Evolutionary conservation across 2,329 filamentous ascomycete genomes (phyloP), one percentile per base, ranked within the genome.

Genomic region (Hypocreales sp.): DNA sequence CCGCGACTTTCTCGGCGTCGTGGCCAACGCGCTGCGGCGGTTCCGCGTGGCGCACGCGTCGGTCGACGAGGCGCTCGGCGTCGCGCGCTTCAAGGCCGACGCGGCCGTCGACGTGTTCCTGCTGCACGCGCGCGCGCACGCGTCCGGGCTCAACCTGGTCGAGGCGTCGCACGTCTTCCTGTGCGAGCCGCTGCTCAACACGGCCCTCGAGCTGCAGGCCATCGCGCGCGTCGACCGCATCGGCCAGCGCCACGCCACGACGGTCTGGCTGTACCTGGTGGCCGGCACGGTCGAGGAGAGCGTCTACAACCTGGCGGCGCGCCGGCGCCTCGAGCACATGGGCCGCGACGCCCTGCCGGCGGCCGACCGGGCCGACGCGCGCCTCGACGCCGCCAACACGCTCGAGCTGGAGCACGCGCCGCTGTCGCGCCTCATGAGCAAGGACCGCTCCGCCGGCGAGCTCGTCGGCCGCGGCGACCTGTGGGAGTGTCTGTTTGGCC

Each of bases 141-240:
- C 82, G 0, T 86, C 80, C 2, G 90, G 90, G 0, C 61, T 98
- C 17, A 95, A 92, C 35, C 67, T 98, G 0, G 79, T 93, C 37
- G 87, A 92, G 41, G 90, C 87, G 5, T 93, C 74, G 25, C 84
- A 95, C 45, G 84, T 95, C 2, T 92, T 95, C 45, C 66, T 98
- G 5, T 93, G 84, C 48, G 90, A 98, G 46, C 90, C 90, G 3
- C 60, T 95, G 4, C 72, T 95, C 40, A 93, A 95, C 45, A 87
- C 87, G 0, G 84, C 86, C 0, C 72, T 98, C 11, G 90, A 95
- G 51, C 64, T 95, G 8, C 90, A 98, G 50, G 87, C 86, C 10
- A 92, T 95, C 43, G 86, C 87, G 1, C 78, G 90, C 30, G 86
- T 98, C 2, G 84, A 98, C 47, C 73, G 90, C 20, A 98, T 98